Percentiles rank a stretch among this genome's conserved stretches.
These are phyloP conservation scores for Fusarium napiforme DNA, from an alignment of 2,329 filamentous ascomycete species.

Conservation along the genomic window DNA sequence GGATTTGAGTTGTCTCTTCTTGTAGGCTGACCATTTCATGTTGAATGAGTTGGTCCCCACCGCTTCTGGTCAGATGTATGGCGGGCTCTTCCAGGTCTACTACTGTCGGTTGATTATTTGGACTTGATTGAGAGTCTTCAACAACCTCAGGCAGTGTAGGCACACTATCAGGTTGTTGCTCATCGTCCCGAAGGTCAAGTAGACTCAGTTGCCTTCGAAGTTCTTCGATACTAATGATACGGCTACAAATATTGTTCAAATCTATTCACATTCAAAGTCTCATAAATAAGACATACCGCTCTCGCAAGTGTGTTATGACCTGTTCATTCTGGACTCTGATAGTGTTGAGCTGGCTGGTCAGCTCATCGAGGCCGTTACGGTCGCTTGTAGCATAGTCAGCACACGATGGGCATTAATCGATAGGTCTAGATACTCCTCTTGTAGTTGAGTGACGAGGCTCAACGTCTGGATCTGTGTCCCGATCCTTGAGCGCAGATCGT, in stretches of 20 bases:
- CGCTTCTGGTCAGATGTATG: too few relatives aligned
- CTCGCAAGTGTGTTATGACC: background rate
- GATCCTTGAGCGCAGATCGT: background rate
- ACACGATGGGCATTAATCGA: background rate
- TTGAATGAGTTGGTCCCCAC: too few relatives aligned
- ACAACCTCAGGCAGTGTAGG: background rate
- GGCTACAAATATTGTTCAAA: background rate
- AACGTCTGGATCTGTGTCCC: background rate
- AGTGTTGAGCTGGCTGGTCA: background rate
- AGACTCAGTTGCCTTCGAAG: background rate
- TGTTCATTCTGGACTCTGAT: background rate
- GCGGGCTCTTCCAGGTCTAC: background rate
- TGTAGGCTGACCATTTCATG: background rate
- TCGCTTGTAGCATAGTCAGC: background rate
- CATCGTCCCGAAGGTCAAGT: background rate
- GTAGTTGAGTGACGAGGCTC: background rate
- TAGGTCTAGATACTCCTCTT: background rate
- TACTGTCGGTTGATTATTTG: background rate
- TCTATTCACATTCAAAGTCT: rapidly evolving
- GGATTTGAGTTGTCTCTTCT: background rate
- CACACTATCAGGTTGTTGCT: too few relatives aligned
- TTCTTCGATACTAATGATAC: background rate
- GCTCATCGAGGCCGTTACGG: background rate
- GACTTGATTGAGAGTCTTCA: background rate
- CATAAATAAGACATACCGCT: background rate